phyloP scores from a whole-genome alignment of 208 protist species.

The Trichomonas gallinae region DNA sequence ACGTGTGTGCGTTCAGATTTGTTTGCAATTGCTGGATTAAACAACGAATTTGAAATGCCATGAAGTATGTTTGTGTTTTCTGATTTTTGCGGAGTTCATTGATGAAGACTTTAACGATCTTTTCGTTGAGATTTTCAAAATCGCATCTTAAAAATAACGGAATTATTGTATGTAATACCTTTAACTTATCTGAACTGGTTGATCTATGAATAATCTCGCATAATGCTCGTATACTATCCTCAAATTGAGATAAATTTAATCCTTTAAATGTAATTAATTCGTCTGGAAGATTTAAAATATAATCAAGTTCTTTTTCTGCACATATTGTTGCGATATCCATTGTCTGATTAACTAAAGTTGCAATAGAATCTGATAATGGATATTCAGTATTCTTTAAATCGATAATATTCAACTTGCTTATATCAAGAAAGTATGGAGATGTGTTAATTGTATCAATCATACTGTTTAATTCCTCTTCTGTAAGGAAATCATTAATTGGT shows the following conservation, averaged over 20 bases:
- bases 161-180: neutral
- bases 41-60: neutral
- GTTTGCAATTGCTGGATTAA: neutral
- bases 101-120: neutral
- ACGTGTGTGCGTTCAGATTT: neutral
- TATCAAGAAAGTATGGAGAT: too few relatives aligned
- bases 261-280: neutral
- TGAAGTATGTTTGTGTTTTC: neutral
- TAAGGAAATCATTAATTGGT: too few relatives aligned
- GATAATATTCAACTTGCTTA: too few relatives aligned
- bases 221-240: neutral
- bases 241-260: neutral
- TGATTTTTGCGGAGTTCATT: neutral
- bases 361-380: neutral
- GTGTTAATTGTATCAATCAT: too few relatives aligned
- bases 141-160: neutral
- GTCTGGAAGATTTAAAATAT: neutral
- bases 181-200: neutral
- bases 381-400: neutral
- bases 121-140: neutral
- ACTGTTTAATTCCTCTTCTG: too few relatives aligned
- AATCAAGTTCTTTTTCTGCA: neutral
- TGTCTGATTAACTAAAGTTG: neutral
- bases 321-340: neutral
- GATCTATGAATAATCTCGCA: neutral